Conservation (phyloP, 371 early-diverging fungal species). For the Syncephalastrum contaminatum region DNA sequence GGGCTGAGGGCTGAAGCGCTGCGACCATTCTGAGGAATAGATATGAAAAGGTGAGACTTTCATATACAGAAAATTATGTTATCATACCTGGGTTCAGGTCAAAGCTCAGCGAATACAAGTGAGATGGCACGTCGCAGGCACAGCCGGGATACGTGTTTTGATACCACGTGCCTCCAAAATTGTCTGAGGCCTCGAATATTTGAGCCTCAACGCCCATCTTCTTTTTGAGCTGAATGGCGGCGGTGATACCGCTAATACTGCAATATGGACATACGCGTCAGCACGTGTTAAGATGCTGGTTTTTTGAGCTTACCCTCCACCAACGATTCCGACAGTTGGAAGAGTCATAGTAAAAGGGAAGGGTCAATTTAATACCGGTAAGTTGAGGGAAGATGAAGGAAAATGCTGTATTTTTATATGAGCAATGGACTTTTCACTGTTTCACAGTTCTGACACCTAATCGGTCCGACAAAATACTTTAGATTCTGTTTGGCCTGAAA, state of each 20-base stretch:
- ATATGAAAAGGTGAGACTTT: no score
- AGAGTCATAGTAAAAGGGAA: no score
- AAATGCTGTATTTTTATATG: no score
- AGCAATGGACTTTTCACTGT: no score
- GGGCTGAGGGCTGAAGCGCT: slow-evolving; percentile 34
- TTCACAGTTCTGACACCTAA: no score
- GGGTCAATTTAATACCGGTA: no score
- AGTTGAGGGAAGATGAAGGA: no score
- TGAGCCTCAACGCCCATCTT: slow-evolving; percentile 43
- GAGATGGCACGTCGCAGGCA: slow-evolving; percentile 57
- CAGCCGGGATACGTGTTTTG: slow-evolving; percentile 61
- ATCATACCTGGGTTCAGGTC: slow-evolving; percentile 49
- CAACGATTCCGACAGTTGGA: slow-evolving; percentile 13
- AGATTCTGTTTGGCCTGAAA: no score
- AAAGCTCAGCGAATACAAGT: slow-evolving; percentile 53
- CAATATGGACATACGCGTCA: neutral
- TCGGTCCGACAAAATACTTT: no score
- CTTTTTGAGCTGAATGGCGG: slow-evolving; percentile 56
- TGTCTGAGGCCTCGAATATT: slow-evolving; percentile 55
- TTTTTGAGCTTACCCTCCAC: slow-evolving; percentile 16
- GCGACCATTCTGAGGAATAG: slow-evolving; percentile 42
- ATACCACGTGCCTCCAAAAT: slow-evolving; percentile 66
- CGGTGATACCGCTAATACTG: slow-evolving; percentile 62
- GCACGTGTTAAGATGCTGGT: no score
- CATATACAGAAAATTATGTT: no score